Evolutionary conservation across 1,284 basidiomycete genomes (phyloP).

Genomic region (Apiotrichum gracile): DNA sequence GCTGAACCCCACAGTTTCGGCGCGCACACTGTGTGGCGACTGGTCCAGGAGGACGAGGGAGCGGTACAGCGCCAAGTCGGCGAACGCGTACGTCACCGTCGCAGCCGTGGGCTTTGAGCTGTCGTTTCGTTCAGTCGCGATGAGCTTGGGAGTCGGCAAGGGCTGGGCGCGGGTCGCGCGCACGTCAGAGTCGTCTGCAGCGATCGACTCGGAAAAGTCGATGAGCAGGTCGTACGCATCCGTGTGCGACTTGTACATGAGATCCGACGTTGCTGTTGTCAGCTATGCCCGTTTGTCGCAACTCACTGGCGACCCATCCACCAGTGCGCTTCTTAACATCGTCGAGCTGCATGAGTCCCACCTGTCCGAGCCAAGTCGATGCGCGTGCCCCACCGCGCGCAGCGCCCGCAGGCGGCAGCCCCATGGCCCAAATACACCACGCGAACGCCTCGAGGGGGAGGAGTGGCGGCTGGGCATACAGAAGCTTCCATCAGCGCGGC

Average conservation of each 20-base stretch:
- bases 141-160: not conserved
- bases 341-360: constrained; percentile 39
- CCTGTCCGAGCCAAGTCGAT: constrained; percentile 32
- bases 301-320: constrained; percentile 42
- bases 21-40: constrained; percentile 26
- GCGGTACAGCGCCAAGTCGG: constrained; percentile 37
- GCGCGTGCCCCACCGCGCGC: constrained; percentile 12
- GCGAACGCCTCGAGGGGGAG: constrained; percentile 35
- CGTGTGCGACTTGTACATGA: constrained; percentile 36
- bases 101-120: constrained; percentile 3
- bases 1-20: constrained; percentile 14
- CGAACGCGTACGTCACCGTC: constrained; percentile 30
- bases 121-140: not conserved
- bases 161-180: constrained; percentile 8
- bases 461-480: constrained; percentile 40
- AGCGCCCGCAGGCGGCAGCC: constrained; percentile 24
- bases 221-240: constrained; percentile 38
- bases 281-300: not conserved
- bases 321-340: constrained; percentile 25
- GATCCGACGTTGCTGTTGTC: constrained; percentile 36
- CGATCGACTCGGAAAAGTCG: constrained; percentile 30
- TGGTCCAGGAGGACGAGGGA: constrained; percentile 30
- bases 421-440: constrained; percentile 39
- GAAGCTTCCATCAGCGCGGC: constrained; percentile 19
- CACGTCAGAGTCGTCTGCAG: constrained; percentile 11